Base-by-base conservation (phyloP, 192 early-diverging fungal genomes). In the Coemansia sp. region DNA sequence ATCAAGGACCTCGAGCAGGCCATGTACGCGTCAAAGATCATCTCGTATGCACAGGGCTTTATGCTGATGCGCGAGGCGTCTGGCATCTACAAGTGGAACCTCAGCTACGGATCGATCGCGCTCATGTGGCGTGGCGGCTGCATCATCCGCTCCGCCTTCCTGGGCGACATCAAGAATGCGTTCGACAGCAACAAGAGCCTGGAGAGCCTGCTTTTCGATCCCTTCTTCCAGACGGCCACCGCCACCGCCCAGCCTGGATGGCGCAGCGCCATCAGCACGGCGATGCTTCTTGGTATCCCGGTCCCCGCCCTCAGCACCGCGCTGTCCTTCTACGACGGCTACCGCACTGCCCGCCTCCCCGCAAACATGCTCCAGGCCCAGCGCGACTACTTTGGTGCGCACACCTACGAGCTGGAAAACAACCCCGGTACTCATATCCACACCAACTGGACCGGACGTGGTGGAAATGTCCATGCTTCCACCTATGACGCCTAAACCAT, bases 101-200 rank as follows among this genome's bases (percentile, higher is more conserved):
- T 98, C 68, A 97, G 97, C 89, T 91, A 93, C 74, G 94, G 93
- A 37, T 93, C 93, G 54, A 98, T 98, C 82, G 94, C 96, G 52
- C 83, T 98, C 29, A 98, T 98, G 96, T 98, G 96, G 96, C 88
- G 94, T 59, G 96, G 96, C 59, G 96, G 96, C 44, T 98, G 96
- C 86, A 98, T 98, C 65, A 98, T 98, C 79, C 91, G 96, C 68
- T 91, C 88, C 61, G 92, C 86, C 54, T 98, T 98, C 88, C 84
- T 98, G 65, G 92, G 94, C 50, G 93, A 98, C 80, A 98, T 98
- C 86, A 96, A 91, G 82, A 85, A 89, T 58, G 96, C 96, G 27
- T 98, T 93, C 86, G 87, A 84, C 72, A 86, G 72, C 57, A 91
- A 97, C 86, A 90, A 91, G 63, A 60, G 85, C 20, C 86, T 98